Evolutionary conservation across 2,329 filamentous ascomycete genomes (phyloP).

Genomic region (Colletotrichum costaricense): DNA sequence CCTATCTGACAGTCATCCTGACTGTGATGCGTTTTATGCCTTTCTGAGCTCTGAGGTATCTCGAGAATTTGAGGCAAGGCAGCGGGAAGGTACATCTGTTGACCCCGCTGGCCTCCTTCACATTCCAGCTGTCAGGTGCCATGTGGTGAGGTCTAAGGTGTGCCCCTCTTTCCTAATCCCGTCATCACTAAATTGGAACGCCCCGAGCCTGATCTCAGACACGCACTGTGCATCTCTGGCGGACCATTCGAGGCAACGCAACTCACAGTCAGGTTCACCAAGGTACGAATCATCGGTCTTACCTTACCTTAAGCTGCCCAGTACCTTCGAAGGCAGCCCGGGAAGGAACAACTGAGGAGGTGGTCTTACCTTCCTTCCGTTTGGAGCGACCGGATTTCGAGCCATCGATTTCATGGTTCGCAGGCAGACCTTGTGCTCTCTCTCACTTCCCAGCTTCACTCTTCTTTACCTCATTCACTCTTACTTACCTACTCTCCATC

Average conservation of each 20-base stretch:
- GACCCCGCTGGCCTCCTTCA: background rate
- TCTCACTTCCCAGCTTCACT: background rate
- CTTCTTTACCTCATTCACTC: background rate
- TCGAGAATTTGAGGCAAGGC: background rate
- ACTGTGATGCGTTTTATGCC: background rate
- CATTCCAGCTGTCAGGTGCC: conserved; percentile 15
- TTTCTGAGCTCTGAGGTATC: too few species aligned
- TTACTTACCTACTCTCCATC: background rate
- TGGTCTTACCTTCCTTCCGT: background rate
- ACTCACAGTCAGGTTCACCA: background rate
- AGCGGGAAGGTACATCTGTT: background rate
- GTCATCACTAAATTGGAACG: conserved; percentile 20
- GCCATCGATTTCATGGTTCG: background rate
- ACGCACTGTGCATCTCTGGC: conserved; percentile 30
- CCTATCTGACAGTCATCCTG: too few species aligned
- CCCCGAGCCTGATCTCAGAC: conserved; percentile 25
- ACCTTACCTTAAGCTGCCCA: conserved; percentile 2
- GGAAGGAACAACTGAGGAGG: too few species aligned
- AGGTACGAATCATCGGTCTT: conserved; percentile 5
- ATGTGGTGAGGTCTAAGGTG: conserved; percentile 14
- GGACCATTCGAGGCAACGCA: conserved; percentile 2
- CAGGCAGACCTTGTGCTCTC: background rate
- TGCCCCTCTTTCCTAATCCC: conserved; percentile 35
- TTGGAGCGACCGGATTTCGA: background rate
- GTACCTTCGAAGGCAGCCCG: too few species aligned